Conservation (phyloP, 1,284 basidiomycete species). For the Cutaneotrichosporon sp. region DNA sequence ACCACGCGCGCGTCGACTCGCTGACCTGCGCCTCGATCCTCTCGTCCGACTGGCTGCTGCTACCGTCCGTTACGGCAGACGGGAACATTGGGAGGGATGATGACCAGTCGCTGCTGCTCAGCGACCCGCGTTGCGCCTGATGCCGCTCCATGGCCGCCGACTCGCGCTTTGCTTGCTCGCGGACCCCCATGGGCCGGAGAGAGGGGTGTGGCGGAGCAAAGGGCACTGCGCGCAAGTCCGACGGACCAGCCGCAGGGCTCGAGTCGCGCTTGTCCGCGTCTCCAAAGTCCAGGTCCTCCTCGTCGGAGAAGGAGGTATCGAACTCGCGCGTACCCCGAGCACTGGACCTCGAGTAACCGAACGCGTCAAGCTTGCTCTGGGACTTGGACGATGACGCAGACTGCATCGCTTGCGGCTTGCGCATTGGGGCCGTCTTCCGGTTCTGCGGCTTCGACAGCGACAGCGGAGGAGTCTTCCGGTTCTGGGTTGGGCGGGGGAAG, state of each 20-base stretch:
- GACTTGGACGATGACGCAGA: not conserved
- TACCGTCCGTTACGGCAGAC: not conserved
- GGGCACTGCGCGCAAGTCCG: constrained; percentile 28
- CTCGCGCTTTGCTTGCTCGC: constrained; percentile 32
- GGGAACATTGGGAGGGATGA: not conserved
- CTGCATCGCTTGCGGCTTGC: constrained; percentile 5
- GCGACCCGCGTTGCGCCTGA: constrained; percentile 10
- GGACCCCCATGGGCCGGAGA: constrained; percentile 37
- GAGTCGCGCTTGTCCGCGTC: constrained; percentile 11
- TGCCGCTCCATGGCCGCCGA: constrained; percentile 19
- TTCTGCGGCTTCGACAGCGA: not conserved
- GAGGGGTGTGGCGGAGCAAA: constrained; percentile 42
- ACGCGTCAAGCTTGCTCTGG: constrained; percentile 39
- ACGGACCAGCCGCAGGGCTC: not conserved
- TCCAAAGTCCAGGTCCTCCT: constrained; percentile 37
- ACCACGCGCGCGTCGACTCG: constrained; percentile 10
- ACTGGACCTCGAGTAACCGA: constrained; percentile 34
- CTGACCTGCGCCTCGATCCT: not conserved
- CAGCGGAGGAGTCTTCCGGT: constrained; percentile 8
- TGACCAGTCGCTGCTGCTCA: not conserved
- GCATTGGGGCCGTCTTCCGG: constrained; percentile 6
- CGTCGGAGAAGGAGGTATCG: constrained; percentile 37
- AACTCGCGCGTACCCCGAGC: constrained; percentile 20
- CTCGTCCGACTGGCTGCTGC: constrained; percentile 10
- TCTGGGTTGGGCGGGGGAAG: constrained; percentile 1